phyloP scores from a whole-genome alignment of 352 stramenopile species.

The Pythium monospermum region DNA sequence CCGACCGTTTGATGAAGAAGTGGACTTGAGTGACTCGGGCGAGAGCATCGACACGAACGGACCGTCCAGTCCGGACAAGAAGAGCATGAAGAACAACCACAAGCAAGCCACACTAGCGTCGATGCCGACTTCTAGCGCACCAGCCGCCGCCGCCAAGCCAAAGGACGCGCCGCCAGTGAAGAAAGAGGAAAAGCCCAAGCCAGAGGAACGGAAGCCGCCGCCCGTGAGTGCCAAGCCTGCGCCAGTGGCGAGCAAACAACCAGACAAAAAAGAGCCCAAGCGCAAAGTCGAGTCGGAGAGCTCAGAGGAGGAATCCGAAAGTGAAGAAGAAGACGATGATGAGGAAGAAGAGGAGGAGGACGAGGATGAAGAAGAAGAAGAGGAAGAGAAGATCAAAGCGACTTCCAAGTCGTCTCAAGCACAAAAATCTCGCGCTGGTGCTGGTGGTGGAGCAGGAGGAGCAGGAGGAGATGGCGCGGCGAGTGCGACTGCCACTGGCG shows the following conservation, averaged over 20 bases:
- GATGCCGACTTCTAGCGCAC: not conserved
- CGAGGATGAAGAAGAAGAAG: conserved; percentile 41
- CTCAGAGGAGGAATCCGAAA: conserved; percentile 62
- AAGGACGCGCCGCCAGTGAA: conserved; percentile 19
- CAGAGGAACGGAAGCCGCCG: conserved; percentile 15
- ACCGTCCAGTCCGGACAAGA: conserved; percentile 53
- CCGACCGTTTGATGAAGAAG: conserved; percentile 81
- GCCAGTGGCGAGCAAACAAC: conserved; percentile 26
- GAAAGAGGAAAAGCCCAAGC: conserved; percentile 24
- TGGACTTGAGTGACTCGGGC: conserved; percentile 82
- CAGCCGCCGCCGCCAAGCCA: conserved; percentile 4
- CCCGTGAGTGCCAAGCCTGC: conserved; percentile 21
- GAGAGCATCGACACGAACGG: conserved; percentile 82
- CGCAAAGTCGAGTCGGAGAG: conserved; percentile 55
- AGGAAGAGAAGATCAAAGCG: conserved; percentile 2
- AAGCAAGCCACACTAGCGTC: conserved; percentile 6
- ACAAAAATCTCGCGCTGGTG: conserved; percentile 11
- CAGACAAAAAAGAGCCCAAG: conserved; percentile 46
- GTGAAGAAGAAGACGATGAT: conserved; percentile 61
- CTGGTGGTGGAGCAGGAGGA: conserved; percentile 4
- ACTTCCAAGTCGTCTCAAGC: too few species aligned
- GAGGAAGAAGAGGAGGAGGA: conserved; percentile 40
- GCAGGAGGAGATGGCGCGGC: conserved; percentile 1
- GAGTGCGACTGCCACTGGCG: not conserved
- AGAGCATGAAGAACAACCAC: conserved; percentile 31